Evolutionary conservation across 1,139 yeast genomes (phyloP).

Genomic region (Oligophagozyma castellii): DNA sequence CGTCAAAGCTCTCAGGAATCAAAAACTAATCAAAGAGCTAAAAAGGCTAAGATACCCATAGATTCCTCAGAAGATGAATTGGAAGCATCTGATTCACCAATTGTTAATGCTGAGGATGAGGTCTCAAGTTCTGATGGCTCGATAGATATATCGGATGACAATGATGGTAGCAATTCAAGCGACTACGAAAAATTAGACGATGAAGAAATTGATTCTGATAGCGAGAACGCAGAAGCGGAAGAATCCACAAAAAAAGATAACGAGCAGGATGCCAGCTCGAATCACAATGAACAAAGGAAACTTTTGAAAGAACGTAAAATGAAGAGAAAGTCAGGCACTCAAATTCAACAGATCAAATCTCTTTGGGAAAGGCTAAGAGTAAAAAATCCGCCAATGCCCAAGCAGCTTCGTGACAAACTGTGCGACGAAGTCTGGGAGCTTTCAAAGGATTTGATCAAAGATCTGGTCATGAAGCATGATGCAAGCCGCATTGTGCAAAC

Average conservation of each 20-base stretch:
- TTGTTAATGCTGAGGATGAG: conserved; percentile 15
- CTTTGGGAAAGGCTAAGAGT: conserved; percentile 90
- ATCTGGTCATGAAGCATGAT: conserved; percentile 87
- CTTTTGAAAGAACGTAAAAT: conserved; percentile 71
- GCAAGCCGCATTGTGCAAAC: conserved; percentile 95
- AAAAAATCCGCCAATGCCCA: conserved; percentile 70
- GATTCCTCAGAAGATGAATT: conserved; percentile 22
- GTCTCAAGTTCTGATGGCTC: conserved; percentile 19
- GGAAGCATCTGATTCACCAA: conserved; percentile 8
- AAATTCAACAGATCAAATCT: conserved; percentile 73
- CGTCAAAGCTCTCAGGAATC: conserved; percentile 9
- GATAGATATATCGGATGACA: conserved; percentile 24
- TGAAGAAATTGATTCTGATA: conserved; percentile 16
- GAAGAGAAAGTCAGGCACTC: conserved; percentile 72
- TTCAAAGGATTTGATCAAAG: conserved; percentile 63
- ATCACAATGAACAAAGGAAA: conserved; percentile 75
- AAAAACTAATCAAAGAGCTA: conserved; percentile 7
- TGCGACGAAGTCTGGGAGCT: conserved; percentile 79
- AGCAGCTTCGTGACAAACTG: conserved; percentile 61
- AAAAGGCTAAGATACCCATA: conserved; percentile 21
- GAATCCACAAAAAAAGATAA: conserved; percentile 18
- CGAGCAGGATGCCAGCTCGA: conserved; percentile 19
- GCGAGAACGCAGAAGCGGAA: conserved; percentile 19
- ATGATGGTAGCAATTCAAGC: conserved; percentile 21
- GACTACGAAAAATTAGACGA: conserved; percentile 22